A percentile compares a stretch with the other conserved stretches of the same genome.
phyloP scores from a whole-genome alignment of 768 basidiomycete species.

The Phylloporus arenicola region DNA sequence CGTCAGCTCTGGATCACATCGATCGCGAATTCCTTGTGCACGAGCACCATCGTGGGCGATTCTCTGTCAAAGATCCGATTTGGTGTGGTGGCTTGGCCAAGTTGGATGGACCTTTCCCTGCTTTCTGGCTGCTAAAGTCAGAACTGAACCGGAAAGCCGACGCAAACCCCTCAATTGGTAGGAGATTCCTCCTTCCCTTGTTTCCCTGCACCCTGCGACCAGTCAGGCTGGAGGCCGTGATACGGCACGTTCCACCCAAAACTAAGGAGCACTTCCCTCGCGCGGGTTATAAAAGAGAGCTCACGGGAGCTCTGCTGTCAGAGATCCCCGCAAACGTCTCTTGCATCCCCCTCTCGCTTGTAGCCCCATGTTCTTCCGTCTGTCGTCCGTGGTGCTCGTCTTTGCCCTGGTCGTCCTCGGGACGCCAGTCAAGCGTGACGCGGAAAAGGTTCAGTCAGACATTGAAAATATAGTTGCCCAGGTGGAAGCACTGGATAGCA shows the following conservation, averaged over 20 bases:
- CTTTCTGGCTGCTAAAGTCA: not conserved
- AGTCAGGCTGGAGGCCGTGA: not conserved
- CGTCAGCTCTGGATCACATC: not conserved
- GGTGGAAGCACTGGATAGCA: not conserved
- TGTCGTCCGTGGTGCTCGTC: constrained; percentile 7
- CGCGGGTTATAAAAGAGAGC: not conserved
- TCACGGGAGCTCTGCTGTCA: not conserved
- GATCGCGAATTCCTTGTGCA: not conserved
- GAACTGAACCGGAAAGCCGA: not conserved
- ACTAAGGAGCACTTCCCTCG: not conserved
- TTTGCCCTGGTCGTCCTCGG: constrained; percentile 10
- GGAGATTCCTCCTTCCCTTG: not conserved
- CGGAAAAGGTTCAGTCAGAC: not conserved
- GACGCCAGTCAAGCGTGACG: constrained; percentile 8
- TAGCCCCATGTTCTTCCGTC: constrained; percentile 8
- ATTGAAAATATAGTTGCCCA: rapidly evolving
- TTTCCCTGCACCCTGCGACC: not conserved
- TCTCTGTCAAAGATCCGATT: not conserved
- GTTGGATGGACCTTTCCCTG: not conserved
- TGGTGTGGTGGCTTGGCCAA: not conserved
- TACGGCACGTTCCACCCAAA: not conserved
- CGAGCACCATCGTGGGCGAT: not conserved
- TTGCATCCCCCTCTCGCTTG: not conserved
- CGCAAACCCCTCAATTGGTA: not conserved
- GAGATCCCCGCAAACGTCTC: not conserved